These are phyloP conservation scores for Phaeoacremonium minimum DNA, from an alignment of 2,329 filamentous ascomycete genomes.

Conservation along the genomic window DNA sequence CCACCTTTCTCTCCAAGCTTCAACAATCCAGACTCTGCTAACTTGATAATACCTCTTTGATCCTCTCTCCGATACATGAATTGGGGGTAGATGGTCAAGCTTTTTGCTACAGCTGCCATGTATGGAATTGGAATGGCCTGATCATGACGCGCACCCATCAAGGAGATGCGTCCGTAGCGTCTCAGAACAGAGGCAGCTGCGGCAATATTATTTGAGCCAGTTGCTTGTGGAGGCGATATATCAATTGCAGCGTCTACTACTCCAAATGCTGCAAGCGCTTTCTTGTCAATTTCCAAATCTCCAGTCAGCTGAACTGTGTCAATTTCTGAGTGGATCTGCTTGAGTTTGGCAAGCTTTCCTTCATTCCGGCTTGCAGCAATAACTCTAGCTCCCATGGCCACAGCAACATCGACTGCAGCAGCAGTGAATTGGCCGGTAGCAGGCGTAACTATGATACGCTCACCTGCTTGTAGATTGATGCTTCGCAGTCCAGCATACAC, in stretches of 20 bases:
- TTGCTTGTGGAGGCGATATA: slow-evolving; percentile 32
- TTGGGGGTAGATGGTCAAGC: neutral
- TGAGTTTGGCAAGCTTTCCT: slow-evolving; percentile 24
- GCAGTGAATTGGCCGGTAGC: slow-evolving; percentile 47
- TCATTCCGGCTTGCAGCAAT: slow-evolving; percentile 45
- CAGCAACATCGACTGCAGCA: slow-evolving; percentile 40
- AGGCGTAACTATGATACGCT: slow-evolving; percentile 43
- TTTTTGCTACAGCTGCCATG: slow-evolving; percentile 3
- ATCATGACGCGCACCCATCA: slow-evolving; percentile 21
- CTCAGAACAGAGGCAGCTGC: slow-evolving; percentile 28
- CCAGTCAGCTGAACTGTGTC: slow-evolving; percentile 34
- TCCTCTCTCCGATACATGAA: neutral
- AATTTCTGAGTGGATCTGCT: slow-evolving; percentile 15
- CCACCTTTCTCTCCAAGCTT: slow-evolving; percentile 15
- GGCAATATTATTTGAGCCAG: slow-evolving; percentile 27
- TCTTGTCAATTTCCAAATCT: slow-evolving; percentile 28
- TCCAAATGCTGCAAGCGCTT: slow-evolving; percentile 24
- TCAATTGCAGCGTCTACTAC: slow-evolving; percentile 41
- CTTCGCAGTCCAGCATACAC: slow-evolving; percentile 38
- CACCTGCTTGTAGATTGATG: slow-evolving; percentile 35
- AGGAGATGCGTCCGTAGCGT: slow-evolving; percentile 17
- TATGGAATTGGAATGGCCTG: slow-evolving; percentile 26
- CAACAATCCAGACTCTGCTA: neutral
- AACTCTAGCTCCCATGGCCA: slow-evolving; percentile 47
- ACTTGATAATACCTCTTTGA: neutral